Base-by-base conservation (phyloP, 192 early-diverging fungal species). In the Coemansia sp. region DNA sequence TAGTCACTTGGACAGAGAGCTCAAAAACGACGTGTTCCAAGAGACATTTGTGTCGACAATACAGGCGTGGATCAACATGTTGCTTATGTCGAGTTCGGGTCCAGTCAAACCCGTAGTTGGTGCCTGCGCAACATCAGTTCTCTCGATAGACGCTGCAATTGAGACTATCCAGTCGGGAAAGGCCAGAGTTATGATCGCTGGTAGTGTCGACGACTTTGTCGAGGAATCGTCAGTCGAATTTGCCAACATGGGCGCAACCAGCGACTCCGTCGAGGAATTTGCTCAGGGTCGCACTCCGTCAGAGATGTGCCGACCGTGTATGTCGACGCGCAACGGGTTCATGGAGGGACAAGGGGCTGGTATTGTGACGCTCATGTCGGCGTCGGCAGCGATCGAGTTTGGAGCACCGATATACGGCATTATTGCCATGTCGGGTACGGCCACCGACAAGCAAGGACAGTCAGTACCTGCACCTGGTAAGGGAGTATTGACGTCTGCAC, bases 241-340 rank as follows among this genome's bases (percentile, higher is more conserved):
- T 74, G 93, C 91, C 69, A 92, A 94, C 88, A 97, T 97, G 93
- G 95, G 94, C 82, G 94, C 95, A 13, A 97, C 95, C 28, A 90
- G 88, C 71, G 92, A 92, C 82, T 75, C 93, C 35, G 78, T 89
- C 49, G 91, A 94, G 16, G 95, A 97, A 80, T 84, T 92, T 58
- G 92, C 89, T n/a, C 82, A 83, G n/a, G 95, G 95, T n/a, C 92
- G 95, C 63, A 89, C 91, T 28, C 94, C 94, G 9, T 67, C 84
- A 38, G 95, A 97, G 70, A 95, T 94, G 93, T 94, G 88, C 72
- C 90, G 95, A 21, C 95, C 95, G 53, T 89, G 92, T 23, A 93
- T 93, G 43, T 88, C 92, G 16, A 92, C 93, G 33, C 89, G 95
- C 66, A 86, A 84, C 68, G 95, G 95, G 32, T 97, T 97, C 85